Conservation (phyloP, 345 rosid species). For the Ceriops tagal region DNA sequence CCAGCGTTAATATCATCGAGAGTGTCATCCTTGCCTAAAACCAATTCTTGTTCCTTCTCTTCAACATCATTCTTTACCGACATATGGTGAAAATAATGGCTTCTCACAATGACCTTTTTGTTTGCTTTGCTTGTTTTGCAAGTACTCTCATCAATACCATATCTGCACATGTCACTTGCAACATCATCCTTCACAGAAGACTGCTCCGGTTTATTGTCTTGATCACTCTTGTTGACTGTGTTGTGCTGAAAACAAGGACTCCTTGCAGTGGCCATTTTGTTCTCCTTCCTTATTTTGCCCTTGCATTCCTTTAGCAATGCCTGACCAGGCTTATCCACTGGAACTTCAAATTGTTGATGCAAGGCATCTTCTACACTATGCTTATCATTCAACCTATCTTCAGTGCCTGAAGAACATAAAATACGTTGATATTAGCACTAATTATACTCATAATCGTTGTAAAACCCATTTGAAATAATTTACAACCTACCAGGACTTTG, state of each 20-base stretch:
- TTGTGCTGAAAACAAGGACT: slow-evolving; percentile 67
- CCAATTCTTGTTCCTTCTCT: slow-evolving; percentile 1
- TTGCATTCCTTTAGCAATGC: slow-evolving; percentile 31
- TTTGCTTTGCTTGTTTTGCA: slow-evolving; percentile 6
- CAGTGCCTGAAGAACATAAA: slow-evolving; percentile 4
- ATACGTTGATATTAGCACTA: slow-evolving; percentile 6
- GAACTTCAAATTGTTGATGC: slow-evolving; percentile 22
- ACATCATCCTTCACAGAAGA: slow-evolving; percentile 25
- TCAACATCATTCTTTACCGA: slow-evolving; percentile 11
- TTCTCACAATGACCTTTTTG: slow-evolving; percentile 14
- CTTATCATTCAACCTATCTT: slow-evolving; percentile 22
- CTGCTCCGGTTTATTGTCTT: slow-evolving; percentile 33
- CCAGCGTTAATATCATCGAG: slow-evolving; percentile 14
- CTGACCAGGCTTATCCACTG: slow-evolving; percentile 28
- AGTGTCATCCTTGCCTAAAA: slow-evolving; percentile 1
- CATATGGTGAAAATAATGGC: slow-evolving; percentile 20
- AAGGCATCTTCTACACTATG: slow-evolving; percentile 20
- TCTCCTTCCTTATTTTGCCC: slow-evolving; percentile 41
- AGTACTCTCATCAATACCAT: neutral
- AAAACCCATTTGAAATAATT: neutral
- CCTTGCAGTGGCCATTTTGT: slow-evolving; percentile 47
- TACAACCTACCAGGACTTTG: slow-evolving; percentile 30
- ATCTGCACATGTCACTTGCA: slow-evolving; percentile 9
- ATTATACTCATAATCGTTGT: neutral
- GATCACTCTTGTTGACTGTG: slow-evolving; percentile 34